phyloP scores from a whole-genome alignment of 2,329 filamentous ascomycete species.

The Colletotrichum shisoi region DNA sequence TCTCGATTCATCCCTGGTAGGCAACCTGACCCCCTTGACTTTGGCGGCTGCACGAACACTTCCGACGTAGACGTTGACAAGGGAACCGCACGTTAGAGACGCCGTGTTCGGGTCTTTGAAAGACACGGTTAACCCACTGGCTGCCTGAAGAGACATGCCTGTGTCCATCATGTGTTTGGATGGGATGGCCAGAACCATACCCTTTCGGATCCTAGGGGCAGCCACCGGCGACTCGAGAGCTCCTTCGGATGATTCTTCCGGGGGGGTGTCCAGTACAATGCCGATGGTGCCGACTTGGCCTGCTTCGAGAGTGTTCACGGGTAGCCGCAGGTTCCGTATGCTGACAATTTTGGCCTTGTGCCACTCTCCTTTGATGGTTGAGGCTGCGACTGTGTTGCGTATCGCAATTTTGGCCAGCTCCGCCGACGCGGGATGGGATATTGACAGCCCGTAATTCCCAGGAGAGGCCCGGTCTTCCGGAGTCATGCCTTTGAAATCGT shows the following conservation, averaged over 20 bases:
- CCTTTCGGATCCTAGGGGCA: slow-evolving; percentile 69
- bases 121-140: slow-evolving; percentile 73
- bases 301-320: slow-evolving; percentile 75
- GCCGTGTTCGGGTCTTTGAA: slow-evolving; percentile 72
- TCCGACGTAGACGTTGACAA: slow-evolving; percentile 84
- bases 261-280: slow-evolving; percentile 65
- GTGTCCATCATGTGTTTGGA: slow-evolving; percentile 66
- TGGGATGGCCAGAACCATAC: slow-evolving; percentile 79
- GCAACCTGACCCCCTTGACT: slow-evolving; percentile 53
- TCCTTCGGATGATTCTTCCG: slow-evolving; percentile 47
- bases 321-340: slow-evolving; percentile 84
- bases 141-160: slow-evolving; percentile 67
- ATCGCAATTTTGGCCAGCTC: slow-evolving; percentile 63
- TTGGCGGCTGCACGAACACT: slow-evolving; percentile 85
- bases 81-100: slow-evolving; percentile 69
- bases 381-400: slow-evolving; percentile 61
- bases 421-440: slow-evolving; percentile 62
- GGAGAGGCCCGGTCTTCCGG: slow-evolving; percentile 59
- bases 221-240: slow-evolving; percentile 44
- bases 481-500: slow-evolving; percentile 52
- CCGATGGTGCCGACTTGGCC: slow-evolving; percentile 93
- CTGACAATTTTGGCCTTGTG: slow-evolving; percentile 81
- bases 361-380: slow-evolving; percentile 73
- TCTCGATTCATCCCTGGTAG: neutral
- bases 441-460: slow-evolving; percentile 58